phyloP scores from a whole-genome alignment of 2,329 filamentous ascomycete genomes.

The Neofusicoccum kwambonambiense region DNA sequence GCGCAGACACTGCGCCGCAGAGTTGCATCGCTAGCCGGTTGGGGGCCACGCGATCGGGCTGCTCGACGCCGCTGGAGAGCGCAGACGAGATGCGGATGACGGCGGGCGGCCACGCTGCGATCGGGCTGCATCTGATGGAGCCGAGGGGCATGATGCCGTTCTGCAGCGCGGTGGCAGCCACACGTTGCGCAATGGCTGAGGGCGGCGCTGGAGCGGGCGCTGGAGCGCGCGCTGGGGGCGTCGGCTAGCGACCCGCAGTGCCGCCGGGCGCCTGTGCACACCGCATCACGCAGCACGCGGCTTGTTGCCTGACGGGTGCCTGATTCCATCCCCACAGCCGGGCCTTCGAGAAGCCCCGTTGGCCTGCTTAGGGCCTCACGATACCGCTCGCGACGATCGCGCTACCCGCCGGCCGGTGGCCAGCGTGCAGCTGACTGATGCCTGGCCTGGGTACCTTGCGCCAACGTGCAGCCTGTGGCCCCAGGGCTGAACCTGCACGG shows the following conservation, averaged over 20 bases:
- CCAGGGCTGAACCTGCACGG: background rate
- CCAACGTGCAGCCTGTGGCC: background rate
- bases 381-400: slow-evolving; percentile 10
- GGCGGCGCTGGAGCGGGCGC: background rate
- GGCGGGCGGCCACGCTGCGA: background rate
- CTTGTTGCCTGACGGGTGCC: slow-evolving; percentile 8
- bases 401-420: background rate
- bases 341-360: background rate
- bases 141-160: background rate
- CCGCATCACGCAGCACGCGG: background rate
- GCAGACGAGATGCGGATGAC: background rate
- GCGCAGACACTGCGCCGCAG: background rate
- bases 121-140: slow-evolving; percentile 2
- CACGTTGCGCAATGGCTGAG: background rate
- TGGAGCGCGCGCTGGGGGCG: background rate
- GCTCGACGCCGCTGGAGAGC: background rate
- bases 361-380: slow-evolving; percentile 2
- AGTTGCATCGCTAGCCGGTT: slow-evolving; percentile 3
- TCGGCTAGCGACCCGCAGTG: background rate
- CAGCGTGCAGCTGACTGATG: slow-evolving; percentile 2
- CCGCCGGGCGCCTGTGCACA: background rate
- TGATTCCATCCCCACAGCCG: slow-evolving; percentile 1
- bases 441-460: slow-evolving; percentile 6
- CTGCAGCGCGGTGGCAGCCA: background rate
- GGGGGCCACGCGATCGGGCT: background rate